A percentile compares a stretch with the other conserved stretches of the same genome.
Conservation (phyloP, 345 rosid genomes). For the Eutrema yunnanense region DNA sequence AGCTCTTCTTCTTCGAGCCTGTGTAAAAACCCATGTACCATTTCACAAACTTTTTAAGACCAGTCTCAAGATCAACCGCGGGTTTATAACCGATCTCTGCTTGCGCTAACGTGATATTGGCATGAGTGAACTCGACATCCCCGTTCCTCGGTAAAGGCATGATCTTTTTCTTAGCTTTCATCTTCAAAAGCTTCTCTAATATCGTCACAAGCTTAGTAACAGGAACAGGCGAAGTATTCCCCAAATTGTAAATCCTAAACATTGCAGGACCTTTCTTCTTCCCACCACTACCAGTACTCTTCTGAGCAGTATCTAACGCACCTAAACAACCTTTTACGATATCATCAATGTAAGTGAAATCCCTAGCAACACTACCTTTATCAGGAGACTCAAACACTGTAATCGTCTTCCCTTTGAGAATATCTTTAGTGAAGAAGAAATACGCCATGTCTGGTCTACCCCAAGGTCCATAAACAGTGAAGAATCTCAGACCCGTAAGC, state of each 20-base stretch:
- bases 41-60: slow-evolving; percentile 65
- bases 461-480: slow-evolving; percentile 75
- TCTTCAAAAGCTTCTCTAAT: slow-evolving; percentile 56
- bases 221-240: slow-evolving; percentile 56
- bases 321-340: slow-evolving; percentile 61
- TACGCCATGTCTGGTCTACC: slow-evolving; percentile 76
- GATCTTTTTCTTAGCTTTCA: slow-evolving; percentile 52
- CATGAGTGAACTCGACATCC: slow-evolving; percentile 59
- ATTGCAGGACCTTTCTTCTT: slow-evolving; percentile 51
- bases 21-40: slow-evolving; percentile 58
- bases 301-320: slow-evolving; percentile 57
- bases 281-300: slow-evolving; percentile 74
- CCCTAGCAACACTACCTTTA: slow-evolving; percentile 57
- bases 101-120: slow-evolving; percentile 54
- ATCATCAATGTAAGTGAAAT: slow-evolving; percentile 67
- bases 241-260: slow-evolving; percentile 58
- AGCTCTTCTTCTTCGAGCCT: slow-evolving; percentile 41
- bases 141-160: slow-evolving; percentile 64
- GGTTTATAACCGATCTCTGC: slow-evolving; percentile 58
- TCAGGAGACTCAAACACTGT: slow-evolving; percentile 43
- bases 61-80: slow-evolving; percentile 49
- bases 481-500: slow-evolving; percentile 54
- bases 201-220: slow-evolving; percentile 52
- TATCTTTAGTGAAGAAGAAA: slow-evolving; percentile 60
- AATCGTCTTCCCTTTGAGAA: slow-evolving; percentile 46